Percentiles rank a stretch among this genome's conserved stretches.
These are phyloP conservation scores for Leccinum disarticulatum DNA, from an alignment of 768 basidiomycete species.

Conservation along the genomic window DNA sequence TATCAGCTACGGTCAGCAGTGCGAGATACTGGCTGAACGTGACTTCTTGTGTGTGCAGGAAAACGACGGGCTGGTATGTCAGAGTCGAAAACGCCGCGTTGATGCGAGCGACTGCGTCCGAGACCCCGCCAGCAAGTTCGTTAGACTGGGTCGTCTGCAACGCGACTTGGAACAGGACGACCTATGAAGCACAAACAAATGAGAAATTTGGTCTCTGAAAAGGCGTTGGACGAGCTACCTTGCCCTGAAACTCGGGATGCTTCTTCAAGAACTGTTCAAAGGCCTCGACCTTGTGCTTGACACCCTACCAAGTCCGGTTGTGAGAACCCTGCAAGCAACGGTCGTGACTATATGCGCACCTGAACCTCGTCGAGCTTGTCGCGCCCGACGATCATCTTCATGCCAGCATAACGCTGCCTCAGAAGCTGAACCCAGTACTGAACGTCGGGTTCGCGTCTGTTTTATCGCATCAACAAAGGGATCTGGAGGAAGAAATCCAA, in stretches of 20 bases:
- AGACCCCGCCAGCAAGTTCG: constrained; percentile 69
- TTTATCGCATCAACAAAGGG: constrained; percentile 2
- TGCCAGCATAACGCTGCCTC: constrained; percentile 79
- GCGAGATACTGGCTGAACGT: constrained; percentile 87
- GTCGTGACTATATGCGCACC: constrained; percentile 28
- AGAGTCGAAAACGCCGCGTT: constrained; percentile 82
- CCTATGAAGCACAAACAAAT: constrained; percentile 34
- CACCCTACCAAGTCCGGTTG: constrained; percentile 44
- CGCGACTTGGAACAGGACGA: constrained; percentile 85
- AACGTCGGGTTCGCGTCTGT: constrained; percentile 72
- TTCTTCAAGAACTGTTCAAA: constrained; percentile 82
- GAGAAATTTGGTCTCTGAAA: neutral
- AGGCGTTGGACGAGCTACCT: constrained; percentile 38
- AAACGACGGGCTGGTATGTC: constrained; percentile 86
- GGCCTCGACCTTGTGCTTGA: constrained; percentile 78
- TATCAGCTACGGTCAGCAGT: constrained; percentile 77
- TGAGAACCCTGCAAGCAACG: neutral
- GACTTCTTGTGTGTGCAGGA: constrained; percentile 80
- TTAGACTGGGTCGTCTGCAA: constrained; percentile 78
- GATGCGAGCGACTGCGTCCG: constrained; percentile 72
- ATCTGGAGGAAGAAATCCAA: constrained; percentile 4
- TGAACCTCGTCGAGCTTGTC: constrained; percentile 90
- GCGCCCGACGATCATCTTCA: constrained; percentile 84
- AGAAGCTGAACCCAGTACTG: constrained; percentile 78
- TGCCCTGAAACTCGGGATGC: constrained; percentile 77